Conservation (phyloP, 371 early-diverging fungal species). For the Rhizopus delemar region DNA sequence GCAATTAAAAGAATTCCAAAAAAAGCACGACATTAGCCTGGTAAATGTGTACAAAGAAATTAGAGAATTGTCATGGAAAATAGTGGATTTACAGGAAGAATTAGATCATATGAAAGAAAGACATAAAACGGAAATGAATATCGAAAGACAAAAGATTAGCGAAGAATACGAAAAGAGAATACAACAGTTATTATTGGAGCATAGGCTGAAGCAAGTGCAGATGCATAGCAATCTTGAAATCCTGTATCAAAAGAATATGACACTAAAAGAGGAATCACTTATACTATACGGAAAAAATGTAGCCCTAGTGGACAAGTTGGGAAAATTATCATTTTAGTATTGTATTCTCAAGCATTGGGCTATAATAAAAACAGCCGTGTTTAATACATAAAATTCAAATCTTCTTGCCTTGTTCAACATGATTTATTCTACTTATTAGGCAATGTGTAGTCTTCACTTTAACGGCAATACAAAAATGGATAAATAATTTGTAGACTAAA, state of each 20-base stretch:
- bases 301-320: slow-evolving; percentile 14
- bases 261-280: slow-evolving; percentile 14
- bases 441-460: too few species aligned
- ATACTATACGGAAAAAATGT: slow-evolving; percentile 21
- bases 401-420: too few species aligned
- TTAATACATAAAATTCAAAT: too few species aligned
- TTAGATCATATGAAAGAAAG: slow-evolving; percentile 5
- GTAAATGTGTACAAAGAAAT: slow-evolving; percentile 21
- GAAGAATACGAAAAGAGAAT: slow-evolving; percentile 9
- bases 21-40: slow-evolving; percentile 13
- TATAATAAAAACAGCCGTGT: too few species aligned
- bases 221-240: slow-evolving; percentile 7
- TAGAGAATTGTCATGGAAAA: slow-evolving; percentile 12
- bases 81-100: slow-evolving; percentile 27
- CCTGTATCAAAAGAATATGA: slow-evolving; percentile 18
- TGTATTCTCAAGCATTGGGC: too few species aligned
- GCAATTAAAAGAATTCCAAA: slow-evolving; percentile 4
- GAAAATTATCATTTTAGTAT: slow-evolving; percentile 9
- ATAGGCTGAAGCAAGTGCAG: slow-evolving; percentile 7
- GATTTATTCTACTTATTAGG: too few species aligned
- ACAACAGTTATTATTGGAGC: background rate
- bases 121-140: slow-evolving; percentile 6
- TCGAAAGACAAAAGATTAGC: background rate
- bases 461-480: too few species aligned
- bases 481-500: too few species aligned